Evolutionary conservation across 495 filamentous ascomycete genomes (phyloP).

Genomic region (Aspergillus affinis): DNA sequence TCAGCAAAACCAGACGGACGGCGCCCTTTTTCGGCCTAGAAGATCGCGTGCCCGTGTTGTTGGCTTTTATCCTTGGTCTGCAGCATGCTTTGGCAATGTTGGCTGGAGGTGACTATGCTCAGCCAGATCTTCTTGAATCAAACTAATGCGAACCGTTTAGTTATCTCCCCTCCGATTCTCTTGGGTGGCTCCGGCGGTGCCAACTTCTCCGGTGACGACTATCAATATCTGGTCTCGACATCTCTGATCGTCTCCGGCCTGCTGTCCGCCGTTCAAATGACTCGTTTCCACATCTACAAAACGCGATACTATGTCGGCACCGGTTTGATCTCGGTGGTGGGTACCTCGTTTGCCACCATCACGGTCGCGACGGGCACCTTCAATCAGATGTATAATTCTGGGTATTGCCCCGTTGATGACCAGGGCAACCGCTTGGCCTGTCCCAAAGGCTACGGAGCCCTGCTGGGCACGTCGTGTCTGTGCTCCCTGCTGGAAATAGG

Average conservation of each 20-base stretch:
- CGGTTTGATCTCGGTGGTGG: slow-evolving; percentile 86
- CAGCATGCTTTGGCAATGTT: slow-evolving; percentile 71
- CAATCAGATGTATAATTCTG: slow-evolving; percentile 81
- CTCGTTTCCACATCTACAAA: slow-evolving; percentile 73
- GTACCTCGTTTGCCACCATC: slow-evolving; percentile 76
- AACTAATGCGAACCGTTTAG: slow-evolving; percentile 18
- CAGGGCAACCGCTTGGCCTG: slow-evolving; percentile 72
- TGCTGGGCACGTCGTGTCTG: slow-evolving; percentile 68
- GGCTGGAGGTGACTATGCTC: slow-evolving; percentile 48
- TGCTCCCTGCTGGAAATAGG: slow-evolving; percentile 49
- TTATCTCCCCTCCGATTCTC: slow-evolving; percentile 81
- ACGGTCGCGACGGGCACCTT: slow-evolving; percentile 79
- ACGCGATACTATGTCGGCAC: slow-evolving; percentile 88
- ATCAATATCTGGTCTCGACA: slow-evolving; percentile 86
- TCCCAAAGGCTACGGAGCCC: slow-evolving; percentile 80
- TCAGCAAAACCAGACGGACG: slow-evolving; percentile 59
- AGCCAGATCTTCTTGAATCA: not conserved
- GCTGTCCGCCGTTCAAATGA: slow-evolving; percentile 79
- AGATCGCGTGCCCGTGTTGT: slow-evolving; percentile 75
- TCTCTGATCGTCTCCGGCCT: slow-evolving; percentile 84
- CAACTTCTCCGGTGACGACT: slow-evolving; percentile 57
- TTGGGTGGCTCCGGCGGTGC: slow-evolving; percentile 64
- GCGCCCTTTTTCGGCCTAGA: slow-evolving; percentile 89
- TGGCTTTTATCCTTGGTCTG: slow-evolving; percentile 71
- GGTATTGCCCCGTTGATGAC: slow-evolving; percentile 64